These are phyloP conservation scores for Lactifluus echinatus DNA, from an alignment of 768 basidiomycete species.

Conservation along the genomic window DNA sequence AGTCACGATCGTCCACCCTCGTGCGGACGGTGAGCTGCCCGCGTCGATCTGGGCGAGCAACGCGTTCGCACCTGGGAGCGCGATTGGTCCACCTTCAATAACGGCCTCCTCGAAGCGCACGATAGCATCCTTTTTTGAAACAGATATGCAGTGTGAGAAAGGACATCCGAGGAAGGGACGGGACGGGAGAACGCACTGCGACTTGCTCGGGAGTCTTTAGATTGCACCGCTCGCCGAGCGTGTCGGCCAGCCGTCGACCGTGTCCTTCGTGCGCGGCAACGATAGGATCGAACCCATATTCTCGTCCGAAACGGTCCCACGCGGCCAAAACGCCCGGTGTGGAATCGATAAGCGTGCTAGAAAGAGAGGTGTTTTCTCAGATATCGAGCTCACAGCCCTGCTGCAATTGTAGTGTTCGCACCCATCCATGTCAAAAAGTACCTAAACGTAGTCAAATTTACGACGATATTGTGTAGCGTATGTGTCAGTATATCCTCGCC, in stretches of 20 bases:
- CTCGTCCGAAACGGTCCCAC: conserved; percentile 60
- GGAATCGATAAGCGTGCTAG: conserved; percentile 69
- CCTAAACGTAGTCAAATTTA: conserved; percentile 28
- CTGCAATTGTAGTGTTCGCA: conserved; percentile 24
- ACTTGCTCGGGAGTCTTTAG: conserved; percentile 50
- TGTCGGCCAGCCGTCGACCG: conserved; percentile 70
- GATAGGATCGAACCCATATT: conserved; percentile 46
- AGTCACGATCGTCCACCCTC: conserved; percentile 78
- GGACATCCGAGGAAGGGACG: neutral
- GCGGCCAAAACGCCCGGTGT: conserved; percentile 75
- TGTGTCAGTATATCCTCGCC: neutral
- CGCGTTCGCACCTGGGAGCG: conserved; percentile 55
- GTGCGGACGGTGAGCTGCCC: conserved; percentile 22
- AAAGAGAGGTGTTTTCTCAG: neutral
- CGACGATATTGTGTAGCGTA: neutral
- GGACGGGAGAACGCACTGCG: conserved; percentile 37
- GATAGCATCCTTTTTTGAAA: conserved; percentile 42
- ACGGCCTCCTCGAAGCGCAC: conserved; percentile 74
- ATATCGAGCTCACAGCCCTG: too few species aligned
- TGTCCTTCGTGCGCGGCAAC: conserved; percentile 54
- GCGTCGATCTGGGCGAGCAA: conserved; percentile 34
- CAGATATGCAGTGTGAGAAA: neutral
- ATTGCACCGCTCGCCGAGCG: conserved; percentile 58
- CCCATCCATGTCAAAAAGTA: conserved; percentile 69
- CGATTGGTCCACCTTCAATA: conserved; percentile 49